phyloP scores from a whole-genome alignment of 2,329 filamentous ascomycete genomes.

The Alternaria longipes region DNA sequence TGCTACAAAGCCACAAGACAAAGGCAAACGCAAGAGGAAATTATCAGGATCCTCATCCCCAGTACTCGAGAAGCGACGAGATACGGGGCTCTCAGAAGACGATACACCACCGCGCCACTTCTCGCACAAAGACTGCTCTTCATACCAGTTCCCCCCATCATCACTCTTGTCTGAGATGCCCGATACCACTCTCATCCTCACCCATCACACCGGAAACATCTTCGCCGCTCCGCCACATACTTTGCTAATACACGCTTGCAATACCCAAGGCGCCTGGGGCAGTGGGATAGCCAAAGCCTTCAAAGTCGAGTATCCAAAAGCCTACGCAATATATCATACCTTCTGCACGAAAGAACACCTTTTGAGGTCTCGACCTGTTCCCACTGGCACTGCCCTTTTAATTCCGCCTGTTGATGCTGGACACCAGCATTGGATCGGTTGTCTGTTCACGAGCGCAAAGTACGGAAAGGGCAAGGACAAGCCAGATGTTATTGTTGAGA shows the following conservation, averaged over 20 bases:
- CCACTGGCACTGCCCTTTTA: constrained; percentile 60
- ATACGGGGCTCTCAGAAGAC: neutral
- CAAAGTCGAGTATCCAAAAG: constrained; percentile 60
- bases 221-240: constrained; percentile 62
- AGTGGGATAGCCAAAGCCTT: constrained; percentile 66
- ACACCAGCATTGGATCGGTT: constrained; percentile 63
- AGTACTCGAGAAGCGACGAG: constrained; percentile 6
- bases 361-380: constrained; percentile 34
- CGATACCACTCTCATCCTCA: constrained; percentile 19
- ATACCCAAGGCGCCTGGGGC: constrained; percentile 66
- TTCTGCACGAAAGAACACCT: constrained; percentile 55
- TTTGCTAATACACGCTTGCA: constrained; percentile 68
- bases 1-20: neutral
- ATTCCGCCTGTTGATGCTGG: constrained; percentile 60
- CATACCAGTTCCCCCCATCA: neutral
- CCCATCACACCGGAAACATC: constrained; percentile 56
- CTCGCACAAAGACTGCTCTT: constrained; percentile 20
- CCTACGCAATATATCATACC: constrained; percentile 57
- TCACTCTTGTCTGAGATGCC: neutral
- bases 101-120: constrained; percentile 8
- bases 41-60: constrained; percentile 1
- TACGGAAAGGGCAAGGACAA: constrained; percentile 59
- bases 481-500: constrained; percentile 57
- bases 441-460: constrained; percentile 64
- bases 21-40: constrained; percentile 5